Evolutionary conservation across 2,329 filamentous ascomycete genomes (phyloP), one percentile per base, ranked within the genome.

Genomic region (Scedosporium apiospermum): DNA sequence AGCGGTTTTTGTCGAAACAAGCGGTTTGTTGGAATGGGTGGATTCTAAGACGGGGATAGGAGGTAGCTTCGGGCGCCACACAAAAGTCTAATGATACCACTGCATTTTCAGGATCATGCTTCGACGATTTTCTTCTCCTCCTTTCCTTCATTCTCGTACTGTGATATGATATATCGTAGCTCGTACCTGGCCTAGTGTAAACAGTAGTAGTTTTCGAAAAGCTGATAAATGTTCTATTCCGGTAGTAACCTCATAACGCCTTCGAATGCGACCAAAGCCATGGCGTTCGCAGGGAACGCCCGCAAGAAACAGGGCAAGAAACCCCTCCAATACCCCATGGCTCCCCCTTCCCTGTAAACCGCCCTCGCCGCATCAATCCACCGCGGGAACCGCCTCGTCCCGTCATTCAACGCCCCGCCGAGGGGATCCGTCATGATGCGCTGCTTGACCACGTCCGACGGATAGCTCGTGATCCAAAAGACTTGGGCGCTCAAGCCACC

Each of bases 341-440:
- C 86, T 1, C 95, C 95, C 58, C 77, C 77, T 71, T 97, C 92
- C 58, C 78, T 79, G 69, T 89, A 96, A 1, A 98, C 89, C 0
- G 88, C 83, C 61, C 72, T 78, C 0, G 90, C 93, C 0, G 93
- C 95, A 67, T 93, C 86, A 71, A 81, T 85, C 95, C 95, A 98
- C 59, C 81, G 77, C 12, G 76, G 79, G 71, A 93, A 98, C 67
- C 79, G 84, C 65, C 86, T 82, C 63, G 82, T 78, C 9, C 89
- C 87, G 67, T 91, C 88, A 18, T 81, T 78, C 12, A 93, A 75
- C 1, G 78, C 79, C 1, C 88, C 88, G 1, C 89, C 93, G 61
- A 98, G 77, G 4, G 90, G 87, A 75, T 98, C 95, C 14, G 93
- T 97, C 95, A 99, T 98, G 72, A 99, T 89, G 38, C 92, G 83